These are phyloP conservation scores for Aspergillus saccharolyticus DNA, from an alignment of 495 filamentous ascomycete genomes.

Conservation along the genomic window DNA sequence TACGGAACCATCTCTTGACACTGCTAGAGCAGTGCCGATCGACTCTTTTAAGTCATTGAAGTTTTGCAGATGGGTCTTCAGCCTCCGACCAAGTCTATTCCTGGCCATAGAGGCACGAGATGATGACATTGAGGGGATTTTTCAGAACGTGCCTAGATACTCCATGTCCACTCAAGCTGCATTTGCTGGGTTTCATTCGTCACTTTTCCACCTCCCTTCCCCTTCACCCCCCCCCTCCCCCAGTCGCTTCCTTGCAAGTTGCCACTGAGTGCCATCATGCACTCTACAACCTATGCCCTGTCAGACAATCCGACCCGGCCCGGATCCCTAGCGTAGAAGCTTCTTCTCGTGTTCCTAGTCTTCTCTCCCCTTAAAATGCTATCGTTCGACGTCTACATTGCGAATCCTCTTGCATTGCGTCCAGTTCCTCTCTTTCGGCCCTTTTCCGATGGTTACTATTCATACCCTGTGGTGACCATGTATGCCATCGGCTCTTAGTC, in stretches of 20 bases:
- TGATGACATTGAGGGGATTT: not conserved
- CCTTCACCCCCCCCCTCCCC: too few species aligned
- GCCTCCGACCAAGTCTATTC: not conserved
- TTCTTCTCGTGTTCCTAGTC: not conserved
- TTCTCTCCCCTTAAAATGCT: not conserved
- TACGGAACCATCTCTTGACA: not conserved
- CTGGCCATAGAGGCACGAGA: not conserved
- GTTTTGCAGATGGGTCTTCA: not conserved
- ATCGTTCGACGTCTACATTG: not conserved
- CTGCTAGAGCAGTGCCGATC: not conserved
- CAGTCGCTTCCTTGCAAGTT: not conserved
- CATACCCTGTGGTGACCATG: conserved; percentile 5
- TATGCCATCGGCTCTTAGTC: conserved; percentile 2
- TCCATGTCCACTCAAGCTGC: not conserved
- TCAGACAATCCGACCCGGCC: not conserved
- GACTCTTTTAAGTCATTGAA: not conserved
- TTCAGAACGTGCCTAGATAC: not conserved
- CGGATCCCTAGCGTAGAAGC: not conserved
- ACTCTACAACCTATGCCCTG: not conserved
- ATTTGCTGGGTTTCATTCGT: not conserved
- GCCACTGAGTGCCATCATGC: not conserved
- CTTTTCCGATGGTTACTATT: not conserved
- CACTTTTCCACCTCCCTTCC: not conserved
- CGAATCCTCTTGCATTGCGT: not conserved
- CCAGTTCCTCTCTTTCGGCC: not conserved